Evolutionary conservation across 225 moss, liverwort and hornwort genomes (phyloP), one percentile per base, ranked within the genome.

Genomic region (Pseudoscleropodium purum): DNA sequence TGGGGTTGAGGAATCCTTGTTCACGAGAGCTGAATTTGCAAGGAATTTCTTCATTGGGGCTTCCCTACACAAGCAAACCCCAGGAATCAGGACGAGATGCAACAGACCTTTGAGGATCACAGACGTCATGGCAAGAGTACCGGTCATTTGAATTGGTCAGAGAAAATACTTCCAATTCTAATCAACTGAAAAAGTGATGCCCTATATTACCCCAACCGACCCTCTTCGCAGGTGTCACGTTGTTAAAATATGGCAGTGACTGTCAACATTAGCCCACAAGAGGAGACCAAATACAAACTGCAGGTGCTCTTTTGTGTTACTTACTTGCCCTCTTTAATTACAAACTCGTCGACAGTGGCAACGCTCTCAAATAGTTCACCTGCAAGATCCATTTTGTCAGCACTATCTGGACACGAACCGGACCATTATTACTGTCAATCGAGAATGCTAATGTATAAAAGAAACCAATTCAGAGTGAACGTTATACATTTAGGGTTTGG

Each of bases 271-370:
- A 72, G 66, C 36, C 56, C 78, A 88, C 59, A 61, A 86, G 83
- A 87, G 37, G 61, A 51, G 54, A 79, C 75, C 45, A 85, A 63
- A 81, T 62, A 64, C 30, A 79, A 49, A 65, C 47, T 82, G 76
- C 57, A 74, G 60, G 49, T 81, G 64, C 81, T 80, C 37, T 60
- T 60, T 63, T 66, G 43, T 81, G 74, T 79, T 56, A 66, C 93
- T 93, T 90, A 94, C 94, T 93, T 94, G 91, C 94, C 90, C 84
- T 91, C 93, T 83, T 94, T 93, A 68, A 94, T 91, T 45, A 83
- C 91, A 86, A 93, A 92, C 47, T 87, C 93, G 88, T 94, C 92
- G 82, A 94, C 72, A 67, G 90, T 92, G 83, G 91, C 82, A 83
- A 67, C 62, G 85, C 90, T 57, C 52, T 94, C 94, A 82, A 92